These are phyloP conservation scores for Lyophyllum shimeji DNA, from an alignment of 768 basidiomycete species.

Conservation along the genomic window DNA sequence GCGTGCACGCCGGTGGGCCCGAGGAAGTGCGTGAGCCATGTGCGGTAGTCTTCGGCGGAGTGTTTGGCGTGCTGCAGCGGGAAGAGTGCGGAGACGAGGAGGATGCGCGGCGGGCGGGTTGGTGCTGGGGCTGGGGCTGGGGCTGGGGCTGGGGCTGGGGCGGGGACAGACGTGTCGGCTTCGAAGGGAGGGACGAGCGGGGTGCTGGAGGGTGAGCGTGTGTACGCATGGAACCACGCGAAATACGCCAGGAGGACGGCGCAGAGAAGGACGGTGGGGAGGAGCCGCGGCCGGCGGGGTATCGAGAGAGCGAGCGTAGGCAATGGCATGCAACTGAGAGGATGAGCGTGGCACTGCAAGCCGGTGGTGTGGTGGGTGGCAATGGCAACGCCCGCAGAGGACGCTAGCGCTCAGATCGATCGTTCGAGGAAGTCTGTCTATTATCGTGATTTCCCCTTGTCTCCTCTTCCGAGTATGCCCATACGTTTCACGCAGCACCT, in stretches of 20 bases:
- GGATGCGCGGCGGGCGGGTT: slow-evolving; percentile 25
- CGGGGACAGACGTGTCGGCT: too few relatives aligned
- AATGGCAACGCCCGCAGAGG: too few relatives aligned
- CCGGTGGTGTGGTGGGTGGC: too few relatives aligned
- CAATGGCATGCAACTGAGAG: too few relatives aligned
- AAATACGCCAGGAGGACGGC: neutral
- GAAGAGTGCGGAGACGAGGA: slow-evolving; percentile 57
- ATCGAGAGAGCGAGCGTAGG: too few relatives aligned
- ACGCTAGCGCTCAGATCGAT: too few relatives aligned
- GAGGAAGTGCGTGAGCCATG: slow-evolving; percentile 47
- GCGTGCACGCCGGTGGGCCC: slow-evolving; percentile 33
- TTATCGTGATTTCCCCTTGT: too few relatives aligned
- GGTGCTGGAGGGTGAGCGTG: neutral
- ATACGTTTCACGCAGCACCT: too few relatives aligned
- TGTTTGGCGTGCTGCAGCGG: slow-evolving; percentile 53
- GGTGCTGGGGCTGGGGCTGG: neutral
- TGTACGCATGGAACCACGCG: neutral
- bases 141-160: neutral
- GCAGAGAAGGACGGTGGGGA: neutral
- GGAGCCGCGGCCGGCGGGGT: neutral
- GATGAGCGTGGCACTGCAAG: too few relatives aligned
- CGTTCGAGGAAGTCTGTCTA: too few relatives aligned
- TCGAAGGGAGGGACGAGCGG: too few relatives aligned
- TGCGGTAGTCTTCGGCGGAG: slow-evolving; percentile 39
- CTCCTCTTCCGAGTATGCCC: too few relatives aligned